These are phyloP conservation scores for Lepraria neglecta DNA, from an alignment of 495 filamentous ascomycete species.

Conservation along the genomic window DNA sequence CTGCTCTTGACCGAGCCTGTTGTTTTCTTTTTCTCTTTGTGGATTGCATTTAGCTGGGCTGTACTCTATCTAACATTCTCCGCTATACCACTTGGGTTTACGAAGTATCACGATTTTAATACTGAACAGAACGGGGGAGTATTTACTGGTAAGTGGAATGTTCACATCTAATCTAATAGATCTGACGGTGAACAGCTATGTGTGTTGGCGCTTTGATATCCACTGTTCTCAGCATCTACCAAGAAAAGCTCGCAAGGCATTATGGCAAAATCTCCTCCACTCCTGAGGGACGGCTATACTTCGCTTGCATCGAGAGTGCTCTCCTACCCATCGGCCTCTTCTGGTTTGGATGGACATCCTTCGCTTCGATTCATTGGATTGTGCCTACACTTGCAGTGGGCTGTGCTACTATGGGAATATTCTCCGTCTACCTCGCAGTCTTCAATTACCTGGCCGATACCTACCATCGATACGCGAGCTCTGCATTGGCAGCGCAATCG, in stretches of 20 bases:
- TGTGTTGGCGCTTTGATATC: slow-evolving; percentile 60
- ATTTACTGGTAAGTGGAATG: slow-evolving; percentile 50
- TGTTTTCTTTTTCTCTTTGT: slow-evolving; percentile 90
- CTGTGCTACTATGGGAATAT: slow-evolving; percentile 80
- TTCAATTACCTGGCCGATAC: slow-evolving; percentile 95
- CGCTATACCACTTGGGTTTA: slow-evolving; percentile 72
- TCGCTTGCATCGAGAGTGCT: slow-evolving; percentile 65
- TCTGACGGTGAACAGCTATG: slow-evolving; percentile 45
- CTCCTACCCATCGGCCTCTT: slow-evolving; percentile 72
- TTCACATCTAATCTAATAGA: not conserved
- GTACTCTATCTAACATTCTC: slow-evolving; percentile 80
- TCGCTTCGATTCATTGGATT: slow-evolving; percentile 65
- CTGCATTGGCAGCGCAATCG: slow-evolving; percentile 80
- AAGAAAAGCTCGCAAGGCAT: slow-evolving; percentile 49
- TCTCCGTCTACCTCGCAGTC: slow-evolving; percentile 78
- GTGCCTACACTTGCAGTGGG: slow-evolving; percentile 64
- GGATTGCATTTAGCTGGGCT: slow-evolving; percentile 87
- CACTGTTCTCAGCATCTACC: slow-evolving; percentile 68
- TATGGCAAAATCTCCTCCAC: slow-evolving; percentile 44
- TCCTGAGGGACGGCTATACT: slow-evolving; percentile 77
- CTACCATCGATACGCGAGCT: slow-evolving; percentile 78
- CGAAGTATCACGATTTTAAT: slow-evolving; percentile 60
- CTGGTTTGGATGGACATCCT: slow-evolving; percentile 74
- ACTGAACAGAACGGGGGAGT: slow-evolving; percentile 62
- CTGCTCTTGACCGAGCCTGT: slow-evolving; percentile 86